Evolutionary conservation across 176 grass and related monocot genomes (phyloP).

Genomic region (Alloteropsis semialata): DNA sequence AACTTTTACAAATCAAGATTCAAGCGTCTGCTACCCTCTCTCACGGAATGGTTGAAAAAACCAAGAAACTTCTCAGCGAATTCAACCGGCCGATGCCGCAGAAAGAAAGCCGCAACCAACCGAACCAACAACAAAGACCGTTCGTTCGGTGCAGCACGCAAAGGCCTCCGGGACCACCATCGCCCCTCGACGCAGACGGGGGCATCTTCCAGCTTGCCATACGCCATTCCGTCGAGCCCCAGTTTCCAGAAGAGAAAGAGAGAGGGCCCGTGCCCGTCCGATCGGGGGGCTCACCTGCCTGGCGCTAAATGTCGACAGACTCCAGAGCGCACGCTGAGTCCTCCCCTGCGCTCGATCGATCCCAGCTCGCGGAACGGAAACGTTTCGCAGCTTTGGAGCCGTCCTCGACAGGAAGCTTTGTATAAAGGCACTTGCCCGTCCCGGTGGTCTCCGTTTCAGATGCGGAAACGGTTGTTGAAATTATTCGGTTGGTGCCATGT

Average conservation of each 20-base stretch:
- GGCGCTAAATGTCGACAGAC: not conserved
- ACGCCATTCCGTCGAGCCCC: not conserved
- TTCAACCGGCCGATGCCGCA: not conserved
- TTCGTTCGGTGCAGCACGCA: not conserved
- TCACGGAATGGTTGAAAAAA: not conserved
- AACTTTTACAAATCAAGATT: not conserved
- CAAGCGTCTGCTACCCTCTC: not conserved
- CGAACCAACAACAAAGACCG: slow-evolving; percentile 3
- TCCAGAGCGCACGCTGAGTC: not conserved
- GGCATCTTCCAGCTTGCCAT: slow-evolving; percentile 16
- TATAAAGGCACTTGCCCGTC: not conserved
- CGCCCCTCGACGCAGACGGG: slow-evolving; percentile 13
- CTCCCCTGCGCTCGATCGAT: not conserved
- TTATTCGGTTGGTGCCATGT: slow-evolving; percentile 21
- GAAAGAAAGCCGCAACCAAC: slow-evolving; percentile 25
- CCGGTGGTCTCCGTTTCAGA: not conserved
- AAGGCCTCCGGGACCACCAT: slow-evolving; percentile 11
- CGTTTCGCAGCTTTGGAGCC: not conserved
- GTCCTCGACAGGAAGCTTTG: not conserved
- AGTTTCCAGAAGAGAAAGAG: not conserved
- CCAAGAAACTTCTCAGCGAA: not conserved
- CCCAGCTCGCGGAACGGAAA: not conserved
- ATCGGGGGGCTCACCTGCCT: not conserved
- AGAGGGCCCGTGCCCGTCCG: not conserved
- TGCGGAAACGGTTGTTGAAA: not conserved